Evolutionary conservation across 495 filamentous ascomycete genomes (phyloP), one percentile per base, ranked within the genome.

Genomic region (Bryoglossum gracile): DNA sequence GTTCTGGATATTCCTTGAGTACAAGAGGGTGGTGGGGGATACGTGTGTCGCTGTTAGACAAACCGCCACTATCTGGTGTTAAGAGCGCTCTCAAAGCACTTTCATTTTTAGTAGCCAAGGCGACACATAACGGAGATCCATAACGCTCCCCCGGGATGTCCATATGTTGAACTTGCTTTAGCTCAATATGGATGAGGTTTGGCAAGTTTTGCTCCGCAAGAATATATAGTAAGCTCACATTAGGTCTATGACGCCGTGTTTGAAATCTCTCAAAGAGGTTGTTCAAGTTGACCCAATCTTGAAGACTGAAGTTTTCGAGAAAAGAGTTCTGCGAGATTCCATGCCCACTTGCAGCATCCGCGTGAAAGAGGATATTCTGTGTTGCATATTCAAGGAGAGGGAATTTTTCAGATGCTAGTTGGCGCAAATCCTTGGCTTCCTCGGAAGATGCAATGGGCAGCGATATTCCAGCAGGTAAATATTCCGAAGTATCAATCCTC

Each of bases 351-450:
- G 71, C 72, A 16, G 46, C 48, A 17, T 75, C 56, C 14, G 72
- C 64, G 57, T 76, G 72, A 25, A 64, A 54, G 3, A 76, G 58
- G 3, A 75, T 46, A 54, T 68, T 32, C n/a, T 58, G 45, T n/a
- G 28, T 54, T 30, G 72, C 67, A 53, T 75, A 76, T 44, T 67
- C 50, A 0, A 73, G 53, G 46, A 75, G 71, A 5, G 68, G 67
- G 43, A 65, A 68, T 10, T 48, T 50, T 8, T 46, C 13, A 35
- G 50, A 51, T 48, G 43, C 28, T 22, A 38, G 28, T 34, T 49
- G 23, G 44, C 56, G 58, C n/a, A 63, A 51, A 28, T 39, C 19
- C 35, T 8, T 25, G 8, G 52, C 54, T 30, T 56, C 44, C 26
- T 44, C n/a, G 26, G 57, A 50, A 4, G 44, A 49, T 26, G 11